Conservation (phyloP, 768 basidiomycete genomes). For the Mycena metata region DNA sequence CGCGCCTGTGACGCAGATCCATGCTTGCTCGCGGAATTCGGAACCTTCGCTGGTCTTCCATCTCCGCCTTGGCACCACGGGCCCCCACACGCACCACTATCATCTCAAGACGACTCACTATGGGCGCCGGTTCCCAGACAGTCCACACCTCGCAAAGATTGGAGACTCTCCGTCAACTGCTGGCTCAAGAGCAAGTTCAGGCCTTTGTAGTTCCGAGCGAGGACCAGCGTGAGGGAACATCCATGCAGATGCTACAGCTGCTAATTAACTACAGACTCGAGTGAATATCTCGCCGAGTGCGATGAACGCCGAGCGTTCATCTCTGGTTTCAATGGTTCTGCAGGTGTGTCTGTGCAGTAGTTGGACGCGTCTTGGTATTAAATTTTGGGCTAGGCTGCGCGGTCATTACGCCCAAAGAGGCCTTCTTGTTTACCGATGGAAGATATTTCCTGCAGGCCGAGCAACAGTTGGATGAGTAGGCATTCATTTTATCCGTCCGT, state of each 20-base stretch:
- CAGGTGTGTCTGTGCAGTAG: conserved; percentile 64
- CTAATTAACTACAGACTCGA: conserved; percentile 69
- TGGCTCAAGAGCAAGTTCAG: conserved; percentile 59
- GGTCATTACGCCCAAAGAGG: conserved; percentile 76
- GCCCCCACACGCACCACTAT: not conserved
- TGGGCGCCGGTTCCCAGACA: conserved; percentile 42
- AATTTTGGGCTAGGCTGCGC: conserved; percentile 73
- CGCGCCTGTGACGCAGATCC: conserved; percentile 12
- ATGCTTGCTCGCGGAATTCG: conserved; percentile 34
- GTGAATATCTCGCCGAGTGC: conserved; percentile 89
- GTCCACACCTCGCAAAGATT: conserved; percentile 66
- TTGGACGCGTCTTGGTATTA: conserved; percentile 21
- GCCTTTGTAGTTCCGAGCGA: conserved; percentile 91
- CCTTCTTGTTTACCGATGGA: conserved; percentile 94
- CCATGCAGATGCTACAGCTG: conserved; percentile 10
- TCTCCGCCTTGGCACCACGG: conserved; percentile 6
- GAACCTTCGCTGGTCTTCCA: conserved; percentile 19
- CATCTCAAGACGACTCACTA: conserved; percentile 29
- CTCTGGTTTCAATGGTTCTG: conserved; percentile 94
- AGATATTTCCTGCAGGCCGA: conserved; percentile 95
- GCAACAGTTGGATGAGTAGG: conserved; percentile 88
- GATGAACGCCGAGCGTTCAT: conserved; percentile 91
- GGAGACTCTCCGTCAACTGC: conserved; percentile 59
- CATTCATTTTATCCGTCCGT: not conserved
- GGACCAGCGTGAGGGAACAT: conserved; percentile 82